Percentiles rank a stretch among this genome's conserved stretches.
Conservation (phyloP, 768 basidiomycete species). For the Pleurotus djamor region DNA sequence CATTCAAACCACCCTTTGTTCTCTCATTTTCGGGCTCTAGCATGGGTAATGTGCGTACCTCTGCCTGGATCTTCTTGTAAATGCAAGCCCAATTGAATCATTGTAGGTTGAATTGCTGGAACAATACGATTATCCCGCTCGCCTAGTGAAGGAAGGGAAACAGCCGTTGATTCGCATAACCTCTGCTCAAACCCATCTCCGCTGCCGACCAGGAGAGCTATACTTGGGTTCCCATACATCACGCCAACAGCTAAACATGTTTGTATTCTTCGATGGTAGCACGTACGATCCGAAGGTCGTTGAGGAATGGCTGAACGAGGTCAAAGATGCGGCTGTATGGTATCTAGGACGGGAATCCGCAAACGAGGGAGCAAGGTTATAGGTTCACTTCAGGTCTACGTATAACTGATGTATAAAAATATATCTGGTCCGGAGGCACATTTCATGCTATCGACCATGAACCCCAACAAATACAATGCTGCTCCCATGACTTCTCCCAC, state of each 20-base stretch:
- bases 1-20: conserved; percentile 7
- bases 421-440: not conserved
- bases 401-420: not conserved
- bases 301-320: conserved; percentile 7
- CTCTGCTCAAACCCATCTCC: conserved; percentile 13
- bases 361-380: not conserved
- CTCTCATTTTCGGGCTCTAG: conserved; percentile 6
- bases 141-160: not conserved
- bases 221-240: conserved; percentile 22
- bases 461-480: conserved; percentile 72
- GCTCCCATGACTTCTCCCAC: conserved; percentile 65
- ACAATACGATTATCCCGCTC: conserved; percentile 5
- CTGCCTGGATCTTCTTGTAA: not conserved
- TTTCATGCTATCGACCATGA: conserved; percentile 37
- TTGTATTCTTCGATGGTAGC: conserved; percentile 19
- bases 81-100: not conserved
- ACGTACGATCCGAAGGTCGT: not conserved
- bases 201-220: conserved; percentile 25
- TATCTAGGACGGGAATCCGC: conserved; percentile 20
- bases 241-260: conserved; percentile 5
- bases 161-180: conserved; percentile 5
- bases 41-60: conserved; percentile 1
- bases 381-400: not conserved
- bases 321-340: conserved; percentile 19
- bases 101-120: conserved; percentile 2